Evolutionary conservation across 352 stramenopile species (phyloP).

Genomic region (Hyphochytrium catenoides): DNA sequence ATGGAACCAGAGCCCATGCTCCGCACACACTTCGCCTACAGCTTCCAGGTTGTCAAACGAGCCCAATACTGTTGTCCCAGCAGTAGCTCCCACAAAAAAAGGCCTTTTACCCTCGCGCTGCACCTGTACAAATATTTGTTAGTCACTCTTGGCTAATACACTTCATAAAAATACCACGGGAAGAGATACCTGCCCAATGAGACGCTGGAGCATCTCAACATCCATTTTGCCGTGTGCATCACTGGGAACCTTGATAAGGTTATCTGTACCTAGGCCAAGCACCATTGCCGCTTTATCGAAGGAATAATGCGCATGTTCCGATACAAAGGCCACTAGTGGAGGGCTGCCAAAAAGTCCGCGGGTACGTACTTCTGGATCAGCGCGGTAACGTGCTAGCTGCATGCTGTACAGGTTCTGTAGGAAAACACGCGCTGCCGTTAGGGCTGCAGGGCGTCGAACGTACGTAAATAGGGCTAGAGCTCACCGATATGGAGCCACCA

Average conservation of each 20-base stretch:
- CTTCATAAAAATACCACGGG: too few species aligned
- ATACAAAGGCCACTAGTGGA: constrained; percentile 16
- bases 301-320: constrained; percentile 19
- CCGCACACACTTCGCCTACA: constrained; percentile 11
- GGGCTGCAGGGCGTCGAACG: too few species aligned
- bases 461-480: too few species aligned
- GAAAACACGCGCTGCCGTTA: too few species aligned
- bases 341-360: not conserved
- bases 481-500: constrained; percentile 14
- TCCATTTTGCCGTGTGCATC: constrained; percentile 13
- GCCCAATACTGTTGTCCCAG: constrained; percentile 18
- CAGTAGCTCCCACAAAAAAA: constrained; percentile 19
- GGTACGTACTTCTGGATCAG: not conserved
- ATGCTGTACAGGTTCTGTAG: constrained; percentile 19
- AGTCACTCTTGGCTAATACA: too few species aligned
- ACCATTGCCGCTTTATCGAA: constrained; percentile 14
- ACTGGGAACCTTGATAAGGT: constrained; percentile 9
- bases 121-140: too few species aligned
- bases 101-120: constrained; percentile 9
- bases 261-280: constrained; percentile 13
- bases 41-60: constrained; percentile 17
- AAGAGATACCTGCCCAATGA: constrained; percentile 12
- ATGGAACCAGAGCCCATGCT: constrained; percentile 15
- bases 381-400: constrained; percentile 13
- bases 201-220: constrained; percentile 7